Conservation (phyloP, 345 rosid genomes). For the Eucalyptus polyanthemos region DNA sequence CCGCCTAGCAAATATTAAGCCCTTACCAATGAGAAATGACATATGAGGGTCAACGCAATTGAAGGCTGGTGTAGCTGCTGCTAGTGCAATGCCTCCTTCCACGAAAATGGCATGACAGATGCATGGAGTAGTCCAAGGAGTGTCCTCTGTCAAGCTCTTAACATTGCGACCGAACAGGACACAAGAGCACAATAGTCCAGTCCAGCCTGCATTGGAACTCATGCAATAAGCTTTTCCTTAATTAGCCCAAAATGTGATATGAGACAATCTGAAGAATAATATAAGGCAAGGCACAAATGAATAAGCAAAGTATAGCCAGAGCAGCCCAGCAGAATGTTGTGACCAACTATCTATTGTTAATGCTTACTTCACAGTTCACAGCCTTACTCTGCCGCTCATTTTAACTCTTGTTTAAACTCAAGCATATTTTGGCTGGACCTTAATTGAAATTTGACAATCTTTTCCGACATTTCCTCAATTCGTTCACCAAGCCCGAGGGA, state of each 20-base stretch:
- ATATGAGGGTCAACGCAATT: slow-evolving; percentile 73
- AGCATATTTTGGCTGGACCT: no score
- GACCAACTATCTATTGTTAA: not conserved
- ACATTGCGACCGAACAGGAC: slow-evolving; percentile 79
- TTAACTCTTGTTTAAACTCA: not conserved
- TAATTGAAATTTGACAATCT: no score
- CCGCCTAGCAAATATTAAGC: slow-evolving; percentile 93
- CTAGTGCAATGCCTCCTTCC: slow-evolving; percentile 78
- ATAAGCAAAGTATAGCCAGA: not conserved
- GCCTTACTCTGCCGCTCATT: not conserved
- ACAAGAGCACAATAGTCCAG: slow-evolving; percentile 83
- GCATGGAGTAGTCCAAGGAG: slow-evolving; percentile 78
- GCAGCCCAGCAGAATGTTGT: not conserved
- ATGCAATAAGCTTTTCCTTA: not conserved
- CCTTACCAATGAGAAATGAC: slow-evolving; percentile 74
- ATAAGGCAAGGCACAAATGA: not conserved
- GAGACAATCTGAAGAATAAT: not conserved
- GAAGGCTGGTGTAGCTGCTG: slow-evolving; percentile 48
- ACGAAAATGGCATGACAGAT: slow-evolving; percentile 71
- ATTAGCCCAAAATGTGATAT: not conserved
- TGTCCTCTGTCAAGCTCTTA: slow-evolving; percentile 71
- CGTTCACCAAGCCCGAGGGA: no score
- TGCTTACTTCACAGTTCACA: not conserved
- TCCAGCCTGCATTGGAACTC: slow-evolving; percentile 46
- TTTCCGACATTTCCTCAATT: no score